These are phyloP conservation scores for Rhodotorula glutinis DNA, from an alignment of 1,284 basidiomycete species.

Conservation along the genomic window DNA sequence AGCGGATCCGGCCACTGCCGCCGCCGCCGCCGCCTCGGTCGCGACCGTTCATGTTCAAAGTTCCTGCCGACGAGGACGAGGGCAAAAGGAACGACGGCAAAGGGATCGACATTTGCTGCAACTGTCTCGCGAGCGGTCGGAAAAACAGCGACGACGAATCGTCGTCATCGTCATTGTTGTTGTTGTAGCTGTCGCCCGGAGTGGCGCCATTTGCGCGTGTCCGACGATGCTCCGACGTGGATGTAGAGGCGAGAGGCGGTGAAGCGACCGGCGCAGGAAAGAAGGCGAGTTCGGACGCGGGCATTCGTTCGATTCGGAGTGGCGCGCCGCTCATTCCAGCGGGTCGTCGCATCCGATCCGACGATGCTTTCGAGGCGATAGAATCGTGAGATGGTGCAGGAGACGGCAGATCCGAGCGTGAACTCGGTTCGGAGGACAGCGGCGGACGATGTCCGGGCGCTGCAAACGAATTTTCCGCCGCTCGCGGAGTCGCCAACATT, in stretches of 20 bases:
- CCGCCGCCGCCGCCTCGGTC: neutral
- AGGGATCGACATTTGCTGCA: neutral
- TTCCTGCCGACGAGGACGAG: constrained; percentile 3
- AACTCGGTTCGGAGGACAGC: no score
- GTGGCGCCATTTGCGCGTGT: neutral
- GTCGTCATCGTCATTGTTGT: constrained; percentile 1
- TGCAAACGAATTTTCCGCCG: no score
- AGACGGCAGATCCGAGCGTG: no score
- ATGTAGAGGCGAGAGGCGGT: neutral
- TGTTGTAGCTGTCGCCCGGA: neutral
- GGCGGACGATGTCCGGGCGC: no score
- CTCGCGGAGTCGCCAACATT: no score
- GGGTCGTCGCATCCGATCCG: no score
- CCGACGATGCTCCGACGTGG: neutral
- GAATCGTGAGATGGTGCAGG: no score
- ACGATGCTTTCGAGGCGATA: constrained; percentile 12
- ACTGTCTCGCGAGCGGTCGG: constrained; percentile 16
- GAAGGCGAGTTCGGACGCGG: constrained; percentile 59
- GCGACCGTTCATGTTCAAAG: neutral
- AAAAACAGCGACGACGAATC: constrained; percentile 12
- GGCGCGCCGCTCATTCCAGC: neutral
- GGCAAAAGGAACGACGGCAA: constrained; percentile 1
- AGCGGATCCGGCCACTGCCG: neutral
- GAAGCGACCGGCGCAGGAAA: constrained; percentile 55
- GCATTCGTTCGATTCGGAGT: constrained; percentile 55